These are phyloP conservation scores for Lactarius hatsudake DNA, from an alignment of 768 basidiomycete genomes.

Conservation along the genomic window DNA sequence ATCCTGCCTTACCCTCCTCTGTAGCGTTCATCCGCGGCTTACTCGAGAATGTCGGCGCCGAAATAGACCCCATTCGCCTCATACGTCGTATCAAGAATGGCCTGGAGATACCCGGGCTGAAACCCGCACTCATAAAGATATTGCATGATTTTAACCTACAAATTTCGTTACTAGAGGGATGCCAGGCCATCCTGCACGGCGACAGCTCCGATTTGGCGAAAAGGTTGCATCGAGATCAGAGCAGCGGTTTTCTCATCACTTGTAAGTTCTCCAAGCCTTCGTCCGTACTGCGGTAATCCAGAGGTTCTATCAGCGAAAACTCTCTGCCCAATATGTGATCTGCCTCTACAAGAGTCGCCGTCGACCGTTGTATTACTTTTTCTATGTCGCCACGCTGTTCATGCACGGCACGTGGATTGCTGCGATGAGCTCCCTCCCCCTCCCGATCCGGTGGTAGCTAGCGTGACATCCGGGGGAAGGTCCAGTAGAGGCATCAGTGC, in stretches of 20 bases:
- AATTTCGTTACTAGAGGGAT: conserved; percentile 89
- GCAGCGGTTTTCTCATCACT: conserved; percentile 72
- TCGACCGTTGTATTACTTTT: conserved; percentile 70
- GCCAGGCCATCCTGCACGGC: conserved; percentile 79
- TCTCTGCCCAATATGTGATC: conserved; percentile 64
- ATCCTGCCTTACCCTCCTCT: conserved; percentile 9
- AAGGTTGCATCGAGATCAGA: conserved; percentile 71
- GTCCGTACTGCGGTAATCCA: conserved; percentile 3
- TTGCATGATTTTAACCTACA: conserved; percentile 95
- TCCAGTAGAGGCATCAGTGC: conserved; percentile 51
- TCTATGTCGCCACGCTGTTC: conserved; percentile 86
- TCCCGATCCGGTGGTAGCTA: conserved; percentile 52
- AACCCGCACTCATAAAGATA: conserved; percentile 94
- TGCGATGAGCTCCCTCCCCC: conserved; percentile 60
- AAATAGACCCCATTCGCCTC: conserved; percentile 91
- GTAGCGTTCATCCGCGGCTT: conserved; percentile 91
- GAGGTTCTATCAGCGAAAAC: conserved; percentile 49
- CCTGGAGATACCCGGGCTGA: conserved; percentile 92
- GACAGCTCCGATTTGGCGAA: conserved; percentile 75
- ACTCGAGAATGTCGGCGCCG: conserved; percentile 92
- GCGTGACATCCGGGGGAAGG: conserved; percentile 41
- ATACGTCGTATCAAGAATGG: conserved; percentile 96
- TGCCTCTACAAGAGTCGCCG: conserved; percentile 54
- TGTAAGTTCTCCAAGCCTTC: conserved; percentile 46
- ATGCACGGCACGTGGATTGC: conserved; percentile 73